phyloP scores from a whole-genome alignment of 805 yeast species.

The Teunomyces panamensis region DNA sequence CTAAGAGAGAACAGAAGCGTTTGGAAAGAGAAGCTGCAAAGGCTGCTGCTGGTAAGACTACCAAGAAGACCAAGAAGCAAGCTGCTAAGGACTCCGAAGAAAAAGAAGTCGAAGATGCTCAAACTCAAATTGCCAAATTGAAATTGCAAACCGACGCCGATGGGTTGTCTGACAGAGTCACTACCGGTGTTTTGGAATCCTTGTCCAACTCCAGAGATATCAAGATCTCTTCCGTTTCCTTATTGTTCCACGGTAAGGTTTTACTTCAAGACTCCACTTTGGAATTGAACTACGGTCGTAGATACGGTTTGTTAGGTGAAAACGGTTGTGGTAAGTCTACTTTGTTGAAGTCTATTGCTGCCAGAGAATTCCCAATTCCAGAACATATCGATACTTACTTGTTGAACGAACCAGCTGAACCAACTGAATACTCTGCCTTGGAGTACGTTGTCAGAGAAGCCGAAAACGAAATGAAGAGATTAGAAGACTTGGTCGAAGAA shows the following conservation, averaged over 20 bases:
- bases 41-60: slow-evolving; percentile 65
- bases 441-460: slow-evolving; percentile 98
- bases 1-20: slow-evolving; percentile 97
- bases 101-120: slow-evolving; percentile 57
- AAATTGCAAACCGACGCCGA: slow-evolving; percentile 91
- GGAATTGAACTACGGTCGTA: slow-evolving; percentile 95
- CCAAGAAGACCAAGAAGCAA: slow-evolving; percentile 62
- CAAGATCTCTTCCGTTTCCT: slow-evolving; percentile 83
- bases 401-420: slow-evolving; percentile 96
- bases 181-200: slow-evolving; percentile 94
- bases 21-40: slow-evolving; percentile 53
- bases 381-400: slow-evolving; percentile 87
- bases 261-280: slow-evolving; percentile 86
- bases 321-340: slow-evolving; percentile 99
- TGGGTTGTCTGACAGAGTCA: slow-evolving; percentile 95
- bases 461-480: slow-evolving; percentile 82
- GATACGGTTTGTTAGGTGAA: slow-evolving; percentile 96
- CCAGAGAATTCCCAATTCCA: slow-evolving; percentile 95
- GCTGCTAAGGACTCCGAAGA: slow-evolving; percentile 50
- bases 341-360: slow-evolving; percentile 87
- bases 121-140: slow-evolving; percentile 76
- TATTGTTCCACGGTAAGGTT: slow-evolving; percentile 96
- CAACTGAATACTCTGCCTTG: slow-evolving; percentile 86
- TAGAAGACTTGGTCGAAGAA: slow-evolving; percentile 90
- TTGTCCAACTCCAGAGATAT: slow-evolving; percentile 89